phyloP scores from a whole-genome alignment of 129 eudicot species.

The Chrysanthemum makinoi region DNA sequence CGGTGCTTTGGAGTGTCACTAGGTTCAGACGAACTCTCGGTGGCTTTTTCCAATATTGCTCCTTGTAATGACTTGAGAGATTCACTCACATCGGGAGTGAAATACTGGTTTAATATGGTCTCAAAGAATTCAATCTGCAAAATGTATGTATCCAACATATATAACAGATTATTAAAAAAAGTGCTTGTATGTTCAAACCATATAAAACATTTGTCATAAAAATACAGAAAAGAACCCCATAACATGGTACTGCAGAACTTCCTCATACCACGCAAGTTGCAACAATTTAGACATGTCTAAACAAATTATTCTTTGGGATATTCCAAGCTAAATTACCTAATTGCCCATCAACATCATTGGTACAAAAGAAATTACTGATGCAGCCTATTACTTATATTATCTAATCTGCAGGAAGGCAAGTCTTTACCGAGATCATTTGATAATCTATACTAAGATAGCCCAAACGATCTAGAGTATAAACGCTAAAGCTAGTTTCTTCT shows the following conservation, averaged over 20 bases:
- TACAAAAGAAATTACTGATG: too few relatives aligned
- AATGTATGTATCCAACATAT: neutral
- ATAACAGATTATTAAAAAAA: neutral
- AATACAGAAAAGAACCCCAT: too few relatives aligned
- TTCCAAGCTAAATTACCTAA: too few relatives aligned
- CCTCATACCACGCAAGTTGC: neutral
- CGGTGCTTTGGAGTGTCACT: constrained; percentile 79
- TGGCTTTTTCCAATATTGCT: constrained; percentile 80
- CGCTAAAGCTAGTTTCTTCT: neutral
- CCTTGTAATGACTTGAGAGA: constrained; percentile 91
- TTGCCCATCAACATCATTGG: too few relatives aligned
- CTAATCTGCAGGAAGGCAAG: neutral
- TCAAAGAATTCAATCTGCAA: constrained; percentile 94
- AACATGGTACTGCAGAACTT: neutral
- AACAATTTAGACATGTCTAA: neutral
- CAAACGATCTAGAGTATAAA: neutral
- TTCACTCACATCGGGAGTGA: constrained; percentile 76
- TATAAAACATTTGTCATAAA: too few relatives aligned
- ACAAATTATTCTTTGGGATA: neutral
- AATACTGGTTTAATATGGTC: constrained; percentile 80
- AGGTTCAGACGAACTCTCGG: constrained; percentile 73
- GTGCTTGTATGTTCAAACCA: too few relatives aligned
- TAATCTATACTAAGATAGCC: neutral
- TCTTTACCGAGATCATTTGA: neutral
- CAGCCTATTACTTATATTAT: neutral